Conservation (phyloP, 225 moss, liverwort and hornwort genomes). For the Straminergon stramineum region DNA sequence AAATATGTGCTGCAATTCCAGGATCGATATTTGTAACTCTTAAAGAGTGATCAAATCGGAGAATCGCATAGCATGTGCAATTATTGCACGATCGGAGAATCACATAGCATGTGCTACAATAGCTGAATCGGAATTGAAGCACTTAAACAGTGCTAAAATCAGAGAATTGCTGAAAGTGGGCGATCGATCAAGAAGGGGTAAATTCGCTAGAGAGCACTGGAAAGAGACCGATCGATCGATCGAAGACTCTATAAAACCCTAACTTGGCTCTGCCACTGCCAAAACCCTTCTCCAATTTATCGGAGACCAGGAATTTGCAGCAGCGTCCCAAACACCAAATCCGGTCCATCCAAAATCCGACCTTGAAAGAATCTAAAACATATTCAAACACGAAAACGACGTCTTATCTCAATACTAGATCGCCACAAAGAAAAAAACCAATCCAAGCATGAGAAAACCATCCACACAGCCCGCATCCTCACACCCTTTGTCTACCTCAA, state of each 20-base stretch:
- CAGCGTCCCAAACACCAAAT: not conserved
- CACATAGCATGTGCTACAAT: not conserved
- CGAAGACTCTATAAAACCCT: slow-evolving; percentile 3
- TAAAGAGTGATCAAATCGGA: not conserved
- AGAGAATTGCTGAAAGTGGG: not conserved
- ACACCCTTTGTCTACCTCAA: slow-evolving; percentile 13
- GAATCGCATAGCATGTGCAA: not conserved
- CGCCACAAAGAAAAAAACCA: not conserved
- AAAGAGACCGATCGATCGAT: not conserved
- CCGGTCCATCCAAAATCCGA: not conserved
- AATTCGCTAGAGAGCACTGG: not conserved
- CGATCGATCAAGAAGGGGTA: not conserved
- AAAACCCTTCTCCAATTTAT: not conserved
- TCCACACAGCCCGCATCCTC: not conserved
- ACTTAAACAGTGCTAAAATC: not conserved
- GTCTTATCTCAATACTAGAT: not conserved
- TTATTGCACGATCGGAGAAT: not conserved
- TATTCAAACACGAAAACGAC: not conserved
- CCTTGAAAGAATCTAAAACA: not conserved
- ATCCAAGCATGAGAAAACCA: not conserved
- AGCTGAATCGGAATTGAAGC: not conserved
- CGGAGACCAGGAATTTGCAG: not conserved
- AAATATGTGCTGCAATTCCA: not conserved
- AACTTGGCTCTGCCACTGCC: not conserved
- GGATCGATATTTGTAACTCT: not conserved